Conservation (phyloP, 352 stramenopile genomes). For the Phytopythium cucurbitacearum region DNA sequence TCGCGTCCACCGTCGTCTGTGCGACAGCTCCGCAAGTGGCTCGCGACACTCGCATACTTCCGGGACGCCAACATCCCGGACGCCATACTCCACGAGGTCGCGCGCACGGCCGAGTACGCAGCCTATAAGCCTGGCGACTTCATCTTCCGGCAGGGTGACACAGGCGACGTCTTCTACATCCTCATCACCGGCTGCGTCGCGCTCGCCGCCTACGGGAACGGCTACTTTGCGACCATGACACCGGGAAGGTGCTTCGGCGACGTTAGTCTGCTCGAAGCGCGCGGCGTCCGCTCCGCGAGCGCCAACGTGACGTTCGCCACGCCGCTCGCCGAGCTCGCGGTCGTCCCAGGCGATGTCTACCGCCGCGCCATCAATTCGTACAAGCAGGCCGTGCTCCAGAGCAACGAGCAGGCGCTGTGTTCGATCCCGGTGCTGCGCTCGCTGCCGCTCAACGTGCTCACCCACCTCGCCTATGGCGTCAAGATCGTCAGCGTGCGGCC, state of each 20-base stretch:
- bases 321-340: conserved; percentile 41
- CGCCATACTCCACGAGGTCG: conserved; percentile 44
- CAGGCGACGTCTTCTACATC: conserved; percentile 70
- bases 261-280: conserved; percentile 57
- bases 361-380: conserved; percentile 61
- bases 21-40: conserved; percentile 63
- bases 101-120: conserved; percentile 37
- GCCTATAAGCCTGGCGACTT: conserved; percentile 42
- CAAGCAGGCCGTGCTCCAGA: conserved; percentile 61
- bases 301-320: conserved; percentile 59
- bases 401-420: conserved; percentile 48
- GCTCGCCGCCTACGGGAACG: conserved; percentile 60
- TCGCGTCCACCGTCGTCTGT: conserved; percentile 33
- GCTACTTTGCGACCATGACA: conserved; percentile 64
- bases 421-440: conserved; percentile 41
- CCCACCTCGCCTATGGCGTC: conserved; percentile 59
- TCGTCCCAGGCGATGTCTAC: conserved; percentile 62
- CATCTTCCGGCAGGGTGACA: conserved; percentile 68
- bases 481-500: conserved; percentile 36
- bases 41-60: conserved; percentile 65
- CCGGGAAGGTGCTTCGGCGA: conserved; percentile 67
- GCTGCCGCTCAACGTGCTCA: conserved; percentile 46
- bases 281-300: conserved; percentile 48
- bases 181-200: conserved; percentile 59
- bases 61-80: conserved; percentile 49